Conservation (phyloP, 73 alveolate species). For the Paramecium caudatum region DNA sequence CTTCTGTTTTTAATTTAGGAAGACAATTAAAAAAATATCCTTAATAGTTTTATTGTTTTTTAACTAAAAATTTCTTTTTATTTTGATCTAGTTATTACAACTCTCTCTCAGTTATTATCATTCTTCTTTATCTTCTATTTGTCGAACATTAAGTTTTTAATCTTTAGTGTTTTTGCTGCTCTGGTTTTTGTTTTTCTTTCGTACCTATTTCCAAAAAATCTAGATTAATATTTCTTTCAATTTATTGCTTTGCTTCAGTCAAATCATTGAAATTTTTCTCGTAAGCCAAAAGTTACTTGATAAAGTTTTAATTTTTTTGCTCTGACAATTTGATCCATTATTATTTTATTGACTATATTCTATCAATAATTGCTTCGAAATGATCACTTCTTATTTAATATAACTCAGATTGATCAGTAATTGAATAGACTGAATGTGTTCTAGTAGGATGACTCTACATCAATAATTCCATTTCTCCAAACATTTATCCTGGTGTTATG, state of each 20-base stretch:
- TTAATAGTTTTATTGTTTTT: conserved; percentile 8
- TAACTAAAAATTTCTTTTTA: not conserved
- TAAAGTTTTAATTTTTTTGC: conserved; percentile 11
- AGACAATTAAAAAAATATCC: not conserved
- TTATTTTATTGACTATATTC: not conserved
- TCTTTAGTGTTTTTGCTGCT: not conserved
- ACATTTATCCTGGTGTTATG: conserved; percentile 47
- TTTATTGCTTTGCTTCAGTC: conserved; percentile 19
- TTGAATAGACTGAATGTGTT: conserved; percentile 42
- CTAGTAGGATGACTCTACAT: not conserved
- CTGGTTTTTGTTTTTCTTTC: conserved; percentile 30
- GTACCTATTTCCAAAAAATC: conserved; percentile 27
- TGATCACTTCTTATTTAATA: conserved; percentile 27
- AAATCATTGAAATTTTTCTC: conserved; percentile 61
- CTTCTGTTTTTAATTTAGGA: not conserved
- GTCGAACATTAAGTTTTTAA: not conserved
- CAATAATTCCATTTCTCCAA: conserved; percentile 61
- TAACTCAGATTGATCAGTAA: conserved; percentile 57
- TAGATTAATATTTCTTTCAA: conserved; percentile 50
- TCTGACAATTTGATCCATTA: not conserved
- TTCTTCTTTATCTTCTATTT: not conserved
- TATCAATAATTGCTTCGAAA: conserved; percentile 29
- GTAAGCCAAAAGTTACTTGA: conserved; percentile 3
- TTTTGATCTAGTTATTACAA: not conserved
- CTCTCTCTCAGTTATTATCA: not conserved